Conservation (phyloP, 2,329 filamentous ascomycete species). For the Emmonsia crescens region DNA sequence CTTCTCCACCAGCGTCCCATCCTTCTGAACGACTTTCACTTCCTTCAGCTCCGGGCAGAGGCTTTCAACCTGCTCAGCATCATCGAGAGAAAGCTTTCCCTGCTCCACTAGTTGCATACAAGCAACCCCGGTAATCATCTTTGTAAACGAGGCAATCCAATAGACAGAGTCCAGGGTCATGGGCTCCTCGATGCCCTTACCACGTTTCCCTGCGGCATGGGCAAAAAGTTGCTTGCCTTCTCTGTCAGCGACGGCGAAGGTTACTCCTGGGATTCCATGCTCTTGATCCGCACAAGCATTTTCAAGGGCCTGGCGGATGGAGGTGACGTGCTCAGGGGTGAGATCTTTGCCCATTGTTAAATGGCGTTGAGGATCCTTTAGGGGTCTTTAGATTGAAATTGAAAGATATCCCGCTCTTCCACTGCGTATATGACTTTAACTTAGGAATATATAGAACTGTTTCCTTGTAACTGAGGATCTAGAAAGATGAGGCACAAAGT, state of each 20-base stretch:
- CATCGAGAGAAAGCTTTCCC: constrained; percentile 33
- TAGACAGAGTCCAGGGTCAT: constrained; percentile 53
- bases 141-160: constrained; percentile 46
- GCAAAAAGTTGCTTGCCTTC: constrained; percentile 39
- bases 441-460: not conserved
- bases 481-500: too few relatives aligned
- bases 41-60: constrained; percentile 35
- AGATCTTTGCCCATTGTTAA: constrained; percentile 8
- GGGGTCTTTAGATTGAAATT: not conserved
- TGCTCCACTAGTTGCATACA: constrained; percentile 40
- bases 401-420: not conserved
- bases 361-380: not conserved
- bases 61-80: constrained; percentile 29
- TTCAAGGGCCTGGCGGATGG: constrained; percentile 7
- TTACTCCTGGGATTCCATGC: constrained; percentile 36
- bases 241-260: constrained; percentile 39
- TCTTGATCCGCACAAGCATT: constrained; percentile 23
- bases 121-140: constrained; percentile 34
- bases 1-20: constrained; percentile 32
- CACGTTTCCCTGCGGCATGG: constrained; percentile 40
- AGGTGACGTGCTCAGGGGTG: constrained; percentile 4
- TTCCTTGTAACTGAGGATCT: not conserved
- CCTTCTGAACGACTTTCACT: constrained; percentile 30
- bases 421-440: not conserved
- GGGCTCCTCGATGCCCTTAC: constrained; percentile 33